These are phyloP conservation scores for Wickerhamomyces rabaulensis DNA, from an alignment of 805 yeast genomes.

Conservation along the genomic window DNA sequence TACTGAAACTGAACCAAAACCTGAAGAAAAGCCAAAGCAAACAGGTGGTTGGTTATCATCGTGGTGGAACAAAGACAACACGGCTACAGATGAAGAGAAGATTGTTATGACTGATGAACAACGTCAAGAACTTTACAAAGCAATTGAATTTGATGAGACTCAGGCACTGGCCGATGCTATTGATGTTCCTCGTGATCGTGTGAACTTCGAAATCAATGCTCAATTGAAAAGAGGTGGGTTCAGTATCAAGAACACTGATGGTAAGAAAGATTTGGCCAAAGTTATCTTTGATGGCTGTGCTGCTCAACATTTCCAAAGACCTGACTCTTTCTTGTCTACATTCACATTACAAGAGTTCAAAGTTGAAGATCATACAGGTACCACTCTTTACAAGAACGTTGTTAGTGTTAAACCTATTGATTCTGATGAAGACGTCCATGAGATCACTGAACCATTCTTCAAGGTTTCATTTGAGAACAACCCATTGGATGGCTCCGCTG, in stretches of 20 bases:
- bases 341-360: slow-evolving; percentile 76
- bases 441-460: slow-evolving; percentile 60
- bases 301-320: slow-evolving; percentile 66
- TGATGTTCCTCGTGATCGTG: slow-evolving; percentile 69
- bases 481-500: slow-evolving; percentile 82
- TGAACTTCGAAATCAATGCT: slow-evolving; percentile 62
- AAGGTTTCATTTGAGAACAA: slow-evolving; percentile 77
- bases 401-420: slow-evolving; percentile 73
- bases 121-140: slow-evolving; percentile 82
- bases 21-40: slow-evolving; percentile 10
- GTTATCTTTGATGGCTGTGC: slow-evolving; percentile 79
- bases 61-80: slow-evolving; percentile 40
- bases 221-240: slow-evolving; percentile 74
- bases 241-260: slow-evolving; percentile 38
- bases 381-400: slow-evolving; percentile 77
- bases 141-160: slow-evolving; percentile 83
- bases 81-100: slow-evolving; percentile 30
- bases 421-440: slow-evolving; percentile 30
- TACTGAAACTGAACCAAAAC: slow-evolving; percentile 13
- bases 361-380: slow-evolving; percentile 81
- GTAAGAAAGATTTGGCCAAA: slow-evolving; percentile 55
- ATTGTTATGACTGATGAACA: slow-evolving; percentile 78
- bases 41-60: slow-evolving; percentile 64
- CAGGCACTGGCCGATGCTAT: slow-evolving; percentile 44
- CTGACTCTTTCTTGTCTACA: slow-evolving; percentile 67